A percentile compares a stretch with the other conserved stretches of the same genome.
phyloP scores from a whole-genome alignment of 2,329 filamentous ascomycete genomes.

The Bipolaris victoriae region DNA sequence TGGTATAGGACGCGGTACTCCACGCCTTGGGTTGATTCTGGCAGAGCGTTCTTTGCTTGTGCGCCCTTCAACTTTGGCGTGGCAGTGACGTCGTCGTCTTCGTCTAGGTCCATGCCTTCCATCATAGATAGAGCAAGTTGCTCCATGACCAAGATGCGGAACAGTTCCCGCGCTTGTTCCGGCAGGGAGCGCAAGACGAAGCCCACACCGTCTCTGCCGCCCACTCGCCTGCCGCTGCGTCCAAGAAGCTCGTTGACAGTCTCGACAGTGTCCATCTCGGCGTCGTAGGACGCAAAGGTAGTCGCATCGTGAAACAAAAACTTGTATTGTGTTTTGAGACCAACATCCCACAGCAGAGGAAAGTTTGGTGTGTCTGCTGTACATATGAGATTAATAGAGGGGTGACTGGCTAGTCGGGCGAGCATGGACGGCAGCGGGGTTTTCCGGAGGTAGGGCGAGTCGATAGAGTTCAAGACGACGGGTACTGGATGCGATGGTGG shows the following conservation, averaged over 20 bases:
- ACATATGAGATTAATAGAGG: slow-evolving; percentile 73
- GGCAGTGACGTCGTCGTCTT: slow-evolving; percentile 26
- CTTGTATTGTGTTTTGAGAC: slow-evolving; percentile 79
- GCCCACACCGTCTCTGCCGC: slow-evolving; percentile 87
- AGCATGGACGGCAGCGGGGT: slow-evolving; percentile 73
- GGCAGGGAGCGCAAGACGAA: slow-evolving; percentile 91
- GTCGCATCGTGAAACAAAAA: slow-evolving; percentile 95
- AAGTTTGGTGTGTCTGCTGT: slow-evolving; percentile 91
- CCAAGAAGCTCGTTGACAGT: slow-evolving; percentile 88
- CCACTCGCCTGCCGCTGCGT: slow-evolving; percentile 76
- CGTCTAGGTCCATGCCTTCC: slow-evolving; percentile 45
- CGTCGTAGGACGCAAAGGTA: slow-evolving; percentile 77
- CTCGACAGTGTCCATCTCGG: slow-evolving; percentile 84
- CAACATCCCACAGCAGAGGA: slow-evolving; percentile 85
- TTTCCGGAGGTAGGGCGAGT: slow-evolving; percentile 77
- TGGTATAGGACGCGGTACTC: slow-evolving; percentile 93
- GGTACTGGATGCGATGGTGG: slow-evolving; percentile 58
- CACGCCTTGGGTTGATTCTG: slow-evolving; percentile 64
- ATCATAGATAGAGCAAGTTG: slow-evolving; percentile 71
- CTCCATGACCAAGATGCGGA: slow-evolving; percentile 83
- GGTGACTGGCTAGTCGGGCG: slow-evolving; percentile 76
- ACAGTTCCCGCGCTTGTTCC: slow-evolving; percentile 88
- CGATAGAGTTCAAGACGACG: slow-evolving; percentile 84
- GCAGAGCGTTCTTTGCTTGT: slow-evolving; percentile 30
- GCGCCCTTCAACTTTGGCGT: slow-evolving; percentile 33